These are phyloP conservation scores for Trichoderma breve DNA, from an alignment of 2,329 filamentous ascomycete genomes.

Conservation along the genomic window DNA sequence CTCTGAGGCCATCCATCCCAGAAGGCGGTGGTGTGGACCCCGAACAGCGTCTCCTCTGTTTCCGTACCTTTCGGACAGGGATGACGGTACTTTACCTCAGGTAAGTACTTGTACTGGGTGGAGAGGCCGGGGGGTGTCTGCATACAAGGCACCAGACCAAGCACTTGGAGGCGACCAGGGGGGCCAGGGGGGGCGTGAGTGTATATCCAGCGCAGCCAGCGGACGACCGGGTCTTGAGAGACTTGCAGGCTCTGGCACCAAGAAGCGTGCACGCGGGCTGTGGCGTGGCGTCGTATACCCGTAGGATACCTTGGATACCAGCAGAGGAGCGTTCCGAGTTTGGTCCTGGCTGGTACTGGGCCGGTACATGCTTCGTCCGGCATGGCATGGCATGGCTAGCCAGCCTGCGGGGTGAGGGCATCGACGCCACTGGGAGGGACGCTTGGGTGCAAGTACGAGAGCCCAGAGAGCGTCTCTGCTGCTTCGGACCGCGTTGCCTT, in stretches of 20 bases:
- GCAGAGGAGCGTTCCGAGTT: background rate
- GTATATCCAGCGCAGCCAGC: background rate
- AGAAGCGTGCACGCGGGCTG: background rate
- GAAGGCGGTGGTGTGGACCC: constrained; percentile 2
- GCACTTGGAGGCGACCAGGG: background rate
- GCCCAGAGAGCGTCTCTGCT: background rate
- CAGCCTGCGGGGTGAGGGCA: constrained; percentile 5
- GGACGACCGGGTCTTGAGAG: background rate
- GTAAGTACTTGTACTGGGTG: background rate
- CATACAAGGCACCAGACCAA: background rate
- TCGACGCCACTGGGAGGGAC: background rate
- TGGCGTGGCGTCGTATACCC: background rate
- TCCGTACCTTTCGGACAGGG: background rate
- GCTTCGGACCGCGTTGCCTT: constrained; percentile 16
- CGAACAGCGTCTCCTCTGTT: background rate
- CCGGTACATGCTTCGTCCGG: background rate
- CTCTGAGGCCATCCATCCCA: background rate
- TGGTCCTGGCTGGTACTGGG: background rate
- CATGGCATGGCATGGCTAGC: background rate
- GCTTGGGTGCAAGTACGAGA: background rate
- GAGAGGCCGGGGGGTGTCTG: background rate
- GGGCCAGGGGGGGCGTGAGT: background rate
- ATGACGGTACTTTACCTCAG: background rate
- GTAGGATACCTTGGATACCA: background rate
- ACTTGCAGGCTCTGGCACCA: constrained; percentile 2